Evolutionary conservation across 371 early-diverging fungal species (phyloP), one percentile per base, ranked within the genome.

Genomic region (Syncephalastrum monosporum): DNA sequence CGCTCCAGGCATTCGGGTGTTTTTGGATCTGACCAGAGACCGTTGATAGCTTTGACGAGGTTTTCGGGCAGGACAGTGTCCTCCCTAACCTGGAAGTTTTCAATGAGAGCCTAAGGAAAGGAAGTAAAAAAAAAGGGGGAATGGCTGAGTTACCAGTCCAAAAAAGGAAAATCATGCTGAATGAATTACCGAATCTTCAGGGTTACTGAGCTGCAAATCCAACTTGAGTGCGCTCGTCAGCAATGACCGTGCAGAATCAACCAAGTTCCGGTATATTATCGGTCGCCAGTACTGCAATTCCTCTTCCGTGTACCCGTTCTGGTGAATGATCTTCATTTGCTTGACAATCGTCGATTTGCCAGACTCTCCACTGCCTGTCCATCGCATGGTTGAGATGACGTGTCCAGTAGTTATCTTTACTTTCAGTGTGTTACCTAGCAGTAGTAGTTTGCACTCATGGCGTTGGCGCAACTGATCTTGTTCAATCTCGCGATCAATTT

Each of bases 261-360:
- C 69, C 19, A 90, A 65, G 69, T 93, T 95, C 57, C 82, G 82
- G 65, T 83, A 81, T 49, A 95, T 81, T 3, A 82, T 84, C 51
- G 82, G 74, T 42, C 83, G 76, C 74, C 82, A 92, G 46, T 82
- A 69, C 50, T 73, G 71, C 8, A 91, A 76, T 63, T 94, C 95
- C 49, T 84, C 87, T 47, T 76, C 68, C 6, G 82, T 79, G 71
- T 89, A 96, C 4, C 93, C 94, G 25, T 82, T 77, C 61, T 89
- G 90, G 69, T 93, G 91, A 62, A 94, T 90, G 60, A 94, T 85
- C 64, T 89, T 90, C 89, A 92, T 90, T 69, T 92, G 92, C 59
- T 92, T 92, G 38, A 91, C 85, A 61, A 92, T 86, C 46, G 93
- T 92, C 42, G 87, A 86, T 67, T 91, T 91, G 51, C 92, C 92